Conservation (phyloP, 805 yeast genomes). For the Candida ponderosae region DNA sequence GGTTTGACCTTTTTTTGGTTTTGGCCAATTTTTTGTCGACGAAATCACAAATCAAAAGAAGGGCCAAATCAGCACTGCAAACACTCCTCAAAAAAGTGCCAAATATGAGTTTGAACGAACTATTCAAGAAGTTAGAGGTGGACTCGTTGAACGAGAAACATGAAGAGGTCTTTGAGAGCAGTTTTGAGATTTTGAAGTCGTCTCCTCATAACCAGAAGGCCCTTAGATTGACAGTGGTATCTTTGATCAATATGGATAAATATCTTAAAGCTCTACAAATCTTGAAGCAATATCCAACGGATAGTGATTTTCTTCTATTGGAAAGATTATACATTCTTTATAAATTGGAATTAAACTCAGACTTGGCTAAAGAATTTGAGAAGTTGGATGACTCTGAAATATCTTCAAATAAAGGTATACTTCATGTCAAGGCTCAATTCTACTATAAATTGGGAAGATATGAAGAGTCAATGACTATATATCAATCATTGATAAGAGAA, state of each 20-base stretch:
- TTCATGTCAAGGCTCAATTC: constrained; percentile 46
- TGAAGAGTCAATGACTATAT: constrained; percentile 41
- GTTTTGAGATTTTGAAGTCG: constrained; percentile 16
- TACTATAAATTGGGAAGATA: constrained; percentile 43
- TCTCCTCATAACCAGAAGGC: constrained; percentile 22
- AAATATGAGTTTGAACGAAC: constrained; percentile 16
- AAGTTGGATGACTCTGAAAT: constrained; percentile 13
- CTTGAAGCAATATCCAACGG: constrained; percentile 28
- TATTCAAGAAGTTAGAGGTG: constrained; percentile 18
- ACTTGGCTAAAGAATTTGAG: constrained; percentile 20
- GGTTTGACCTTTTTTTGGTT: no score
- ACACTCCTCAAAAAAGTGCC: no score
- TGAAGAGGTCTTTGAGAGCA: constrained; percentile 17
- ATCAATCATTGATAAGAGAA: constrained; percentile 34
- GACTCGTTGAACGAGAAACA: constrained; percentile 13
- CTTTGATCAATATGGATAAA: constrained; percentile 58
- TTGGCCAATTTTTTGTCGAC: no score
- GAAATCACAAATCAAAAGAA: not conserved
- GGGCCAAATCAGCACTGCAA: not conserved
- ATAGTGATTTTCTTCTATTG: constrained; percentile 30
- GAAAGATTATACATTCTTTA: constrained; percentile 61
- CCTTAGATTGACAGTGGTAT: constrained; percentile 42
- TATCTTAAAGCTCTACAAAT: constrained; percentile 44
- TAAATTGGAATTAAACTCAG: constrained; percentile 34
- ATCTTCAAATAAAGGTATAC: constrained; percentile 27